A percentile compares a stretch with the other conserved stretches of the same genome.
Evolutionary conservation across 176 grass and related monocot species (phyloP).

Genomic region (Oryza australiensis): DNA sequence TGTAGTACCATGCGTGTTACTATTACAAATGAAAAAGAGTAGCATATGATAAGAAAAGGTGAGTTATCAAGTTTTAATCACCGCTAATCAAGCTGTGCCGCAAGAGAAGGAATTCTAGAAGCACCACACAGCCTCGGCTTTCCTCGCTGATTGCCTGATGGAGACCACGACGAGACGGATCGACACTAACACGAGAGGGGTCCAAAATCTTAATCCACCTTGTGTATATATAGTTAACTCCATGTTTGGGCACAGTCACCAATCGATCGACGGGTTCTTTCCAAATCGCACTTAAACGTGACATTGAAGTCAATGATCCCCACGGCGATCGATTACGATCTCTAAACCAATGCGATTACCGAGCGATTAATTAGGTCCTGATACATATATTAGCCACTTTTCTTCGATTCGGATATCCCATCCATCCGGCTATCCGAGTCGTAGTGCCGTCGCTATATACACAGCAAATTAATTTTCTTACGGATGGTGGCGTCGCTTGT

Average conservation of each 20-base stretch:
- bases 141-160: slow-evolving; percentile 8
- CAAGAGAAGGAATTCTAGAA: slow-evolving; percentile 16
- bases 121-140: not conserved
- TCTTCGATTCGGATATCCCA: not conserved
- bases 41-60: not conserved
- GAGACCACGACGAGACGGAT: slow-evolving; percentile 30
- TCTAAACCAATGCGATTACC: slow-evolving; percentile 18
- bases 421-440: not conserved
- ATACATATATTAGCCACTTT: not conserved
- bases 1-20: not conserved
- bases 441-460: not conserved
- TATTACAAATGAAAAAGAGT: not conserved
- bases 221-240: not conserved
- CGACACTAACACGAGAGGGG: not conserved
- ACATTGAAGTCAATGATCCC: slow-evolving; percentile 32
- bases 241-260: slow-evolving; percentile 20
- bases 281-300: slow-evolving; percentile 13
- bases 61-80: not conserved
- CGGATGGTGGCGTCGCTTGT: not conserved
- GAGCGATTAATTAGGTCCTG: not conserved
- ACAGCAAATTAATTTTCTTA: not conserved
- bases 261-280: not conserved
- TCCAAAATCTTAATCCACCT: not conserved
- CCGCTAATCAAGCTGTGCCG: slow-evolving; percentile 13
- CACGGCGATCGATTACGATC: slow-evolving; percentile 13